Base-by-base conservation (phyloP, 257 asterid species). In the Solanum ossicruentum region DNA sequence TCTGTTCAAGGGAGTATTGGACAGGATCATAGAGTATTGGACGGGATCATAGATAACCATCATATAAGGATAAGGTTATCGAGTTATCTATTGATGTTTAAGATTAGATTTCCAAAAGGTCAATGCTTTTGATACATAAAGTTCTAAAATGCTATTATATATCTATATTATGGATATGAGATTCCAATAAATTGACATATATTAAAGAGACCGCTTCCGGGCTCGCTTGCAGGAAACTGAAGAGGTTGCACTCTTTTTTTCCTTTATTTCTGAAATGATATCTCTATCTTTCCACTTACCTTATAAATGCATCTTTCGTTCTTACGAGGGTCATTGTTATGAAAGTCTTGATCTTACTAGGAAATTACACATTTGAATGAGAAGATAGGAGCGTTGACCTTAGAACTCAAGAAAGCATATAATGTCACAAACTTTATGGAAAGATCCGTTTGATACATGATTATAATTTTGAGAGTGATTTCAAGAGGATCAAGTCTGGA, bases 361-460 rank as follows among this genome's bases (percentile, higher is more conserved):
- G 39, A 36, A 36, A 36, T 36, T 36, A 36, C 5, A 36, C 39
- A 0, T 36, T 1, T 36, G 39, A 36, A 36, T 36, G 39, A 36
- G 39, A 36, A 36, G 39, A 36, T 36, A 36, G 6, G 6, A 36
- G 39, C 39, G 0, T 36, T 96, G 86, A 91, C 94, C 5, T 83
- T 92, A 57, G 98, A 96, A 86, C 97, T 96, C 23, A 97, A 93
- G 89, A 95, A 92, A 91, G 93, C 98, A 65, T 98, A 96, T 88
- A 96, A 95, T 86, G 98, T 36, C 39, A 36, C 39, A 36, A 36
- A 3, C 5, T 36, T 36, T 36, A 3, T 36, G 39, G 39, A 36
- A 36, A 36, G 39, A 36, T 36, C 84, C 98, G 97, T 55, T 95
- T 93, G 5, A 95, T 96, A 81, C 99, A 95, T 93, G 99, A 96